Conservation (phyloP, 306 rosid genomes). For the Glycyrrhiza uralensis region DNA sequence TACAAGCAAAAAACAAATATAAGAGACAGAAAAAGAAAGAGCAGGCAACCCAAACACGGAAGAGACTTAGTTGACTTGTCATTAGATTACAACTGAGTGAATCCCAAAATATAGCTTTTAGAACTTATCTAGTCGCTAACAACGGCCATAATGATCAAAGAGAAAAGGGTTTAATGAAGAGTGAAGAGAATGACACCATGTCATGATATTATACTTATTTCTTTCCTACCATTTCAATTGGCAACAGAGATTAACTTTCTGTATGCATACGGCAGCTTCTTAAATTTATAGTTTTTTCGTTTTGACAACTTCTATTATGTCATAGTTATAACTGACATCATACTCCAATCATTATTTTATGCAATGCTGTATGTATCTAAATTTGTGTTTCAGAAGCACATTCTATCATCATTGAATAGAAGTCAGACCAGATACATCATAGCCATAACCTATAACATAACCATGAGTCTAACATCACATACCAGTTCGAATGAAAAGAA, state of each 20-base stretch:
- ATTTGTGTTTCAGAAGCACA: not conserved
- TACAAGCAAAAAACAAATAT: not conserved
- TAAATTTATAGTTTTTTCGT: too few relatives aligned
- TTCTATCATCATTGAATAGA: not conserved
- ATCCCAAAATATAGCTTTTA: not conserved
- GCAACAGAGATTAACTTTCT: slow-evolving; percentile 6
- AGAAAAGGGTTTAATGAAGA: slow-evolving; percentile 15
- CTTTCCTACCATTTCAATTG: slow-evolving; percentile 1
- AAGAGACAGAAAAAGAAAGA: not conserved
- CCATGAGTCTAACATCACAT: slow-evolving; percentile 20
- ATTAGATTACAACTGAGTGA: not conserved
- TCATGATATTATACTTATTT: not conserved
- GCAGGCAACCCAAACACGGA: not conserved
- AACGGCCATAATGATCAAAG: not conserved
- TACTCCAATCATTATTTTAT: not conserved
- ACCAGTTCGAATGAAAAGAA: slow-evolving; percentile 94
- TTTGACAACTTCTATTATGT: not conserved
- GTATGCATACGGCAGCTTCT: not conserved
- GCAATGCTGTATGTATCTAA: not conserved
- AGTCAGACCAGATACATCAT: slow-evolving; percentile 1
- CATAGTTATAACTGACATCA: not conserved
- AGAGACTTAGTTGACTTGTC: not conserved
- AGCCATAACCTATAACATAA: slow-evolving; percentile 10
- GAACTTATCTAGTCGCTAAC: not conserved
- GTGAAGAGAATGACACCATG: slow-evolving; percentile 2